These are phyloP conservation scores for Sugiyamaella grinbergsii DNA, from an alignment of 1,139 yeast genomes.

Conservation along the genomic window DNA sequence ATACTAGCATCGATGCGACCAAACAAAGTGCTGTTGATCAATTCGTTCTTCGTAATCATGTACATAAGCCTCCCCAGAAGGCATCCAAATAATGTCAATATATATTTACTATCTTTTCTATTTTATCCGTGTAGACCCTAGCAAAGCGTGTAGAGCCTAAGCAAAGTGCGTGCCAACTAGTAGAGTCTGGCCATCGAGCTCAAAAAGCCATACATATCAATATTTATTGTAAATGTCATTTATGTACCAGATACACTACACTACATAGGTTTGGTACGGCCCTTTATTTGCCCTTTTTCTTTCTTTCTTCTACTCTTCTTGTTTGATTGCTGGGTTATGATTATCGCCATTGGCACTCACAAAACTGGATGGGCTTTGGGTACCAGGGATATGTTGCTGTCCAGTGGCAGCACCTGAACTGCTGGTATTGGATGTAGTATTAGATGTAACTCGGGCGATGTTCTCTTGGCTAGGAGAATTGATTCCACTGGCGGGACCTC, in stretches of 20 bases:
- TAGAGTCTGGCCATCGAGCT: too few species aligned
- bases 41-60: constrained; percentile 30
- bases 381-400: constrained; percentile 1
- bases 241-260: background rate
- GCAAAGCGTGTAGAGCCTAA: too few species aligned
- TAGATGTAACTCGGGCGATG: constrained; percentile 15
- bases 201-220: too few species aligned
- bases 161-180: too few species aligned
- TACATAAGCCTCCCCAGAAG: constrained; percentile 31
- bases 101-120: background rate
- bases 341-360: constrained; percentile 11
- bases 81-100: constrained; percentile 19
- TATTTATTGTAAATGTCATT: background rate
- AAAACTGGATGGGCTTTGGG: constrained; percentile 12
- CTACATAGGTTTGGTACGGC: too few species aligned
- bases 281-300: too few species aligned
- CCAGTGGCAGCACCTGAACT: constrained; percentile 2
- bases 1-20: constrained; percentile 23
- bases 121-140: too few species aligned
- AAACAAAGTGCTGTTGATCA: constrained; percentile 24
- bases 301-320: constrained; percentile 9
- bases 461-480: constrained; percentile 15
- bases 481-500: background rate
- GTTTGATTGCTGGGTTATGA: constrained; percentile 2
- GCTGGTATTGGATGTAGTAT: constrained; percentile 12